phyloP scores from a whole-genome alignment of 768 basidiomycete species.

The Tephrocybe sp. region DNA sequence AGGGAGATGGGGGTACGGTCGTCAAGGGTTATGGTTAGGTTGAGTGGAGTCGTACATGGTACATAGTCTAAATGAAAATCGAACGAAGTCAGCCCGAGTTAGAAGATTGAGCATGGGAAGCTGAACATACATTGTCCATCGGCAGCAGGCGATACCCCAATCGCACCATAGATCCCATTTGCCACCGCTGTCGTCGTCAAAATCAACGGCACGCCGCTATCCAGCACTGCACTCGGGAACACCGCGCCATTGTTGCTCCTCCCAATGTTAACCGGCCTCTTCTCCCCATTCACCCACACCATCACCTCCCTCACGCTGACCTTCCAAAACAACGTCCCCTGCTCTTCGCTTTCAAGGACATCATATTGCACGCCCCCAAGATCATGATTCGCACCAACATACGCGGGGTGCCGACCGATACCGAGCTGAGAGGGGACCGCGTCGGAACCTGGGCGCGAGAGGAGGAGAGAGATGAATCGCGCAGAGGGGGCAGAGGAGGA shows the following conservation, averaged over 20 bases:
- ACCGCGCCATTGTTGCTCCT: conserved; percentile 36
- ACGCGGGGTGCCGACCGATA: conserved; percentile 65
- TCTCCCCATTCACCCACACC: conserved; percentile 52
- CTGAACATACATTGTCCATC: conserved; percentile 63
- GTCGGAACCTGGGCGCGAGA: conserved; percentile 65
- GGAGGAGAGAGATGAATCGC: conserved; percentile 66
- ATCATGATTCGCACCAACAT: conserved; percentile 43
- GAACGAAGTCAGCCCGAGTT: no score
- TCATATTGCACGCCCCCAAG: conserved; percentile 53
- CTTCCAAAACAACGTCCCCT: conserved; percentile 64
- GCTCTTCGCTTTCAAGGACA: conserved; percentile 36
- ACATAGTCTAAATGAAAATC: conserved; percentile 85
- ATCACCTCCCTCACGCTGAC: conserved; percentile 54
- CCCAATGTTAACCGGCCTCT: conserved; percentile 40
- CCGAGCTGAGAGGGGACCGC: conserved; percentile 60
- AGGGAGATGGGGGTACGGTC: conserved; percentile 55
- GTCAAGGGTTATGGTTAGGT: conserved; percentile 68
- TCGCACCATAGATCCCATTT: conserved; percentile 76
- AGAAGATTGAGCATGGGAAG: background rate
- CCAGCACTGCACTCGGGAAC: conserved; percentile 67
- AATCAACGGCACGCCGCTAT: conserved; percentile 70
- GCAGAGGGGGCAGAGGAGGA: conserved; percentile 47
- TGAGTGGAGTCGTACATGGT: conserved; percentile 68
- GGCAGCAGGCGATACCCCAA: conserved; percentile 55
- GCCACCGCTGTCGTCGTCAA: conserved; percentile 60